Base-by-base conservation (phyloP, 1,284 basidiomycete genomes). In the Boletus austroedulis region DNA sequence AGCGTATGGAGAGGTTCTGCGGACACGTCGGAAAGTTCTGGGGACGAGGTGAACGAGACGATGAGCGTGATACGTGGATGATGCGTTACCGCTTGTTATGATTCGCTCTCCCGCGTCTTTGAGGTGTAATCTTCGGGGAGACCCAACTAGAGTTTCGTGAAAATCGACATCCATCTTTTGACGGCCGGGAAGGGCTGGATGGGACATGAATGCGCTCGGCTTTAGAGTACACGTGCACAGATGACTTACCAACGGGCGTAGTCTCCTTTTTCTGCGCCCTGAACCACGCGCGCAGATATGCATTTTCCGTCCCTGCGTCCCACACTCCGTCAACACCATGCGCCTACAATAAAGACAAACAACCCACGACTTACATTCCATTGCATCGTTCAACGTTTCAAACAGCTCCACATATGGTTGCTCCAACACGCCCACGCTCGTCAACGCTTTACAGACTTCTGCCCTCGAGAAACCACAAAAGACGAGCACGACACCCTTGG, bases 381-480 rank as follows among this genome's bases (percentile, higher is more conserved):
- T 83, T 0, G 95, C 95, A 70, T 98, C 93, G 68, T 92, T 95
- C 64, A 96, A 80, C 9, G 82, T 87, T 55, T 80, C 81, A 70
- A 98, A 97, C 17, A 95, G 76, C 74, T 97, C 94, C 5, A 95
- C 92, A 1, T 83, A 82, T 0, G 85, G 82, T 57, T 86, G 81
- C 38, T 84, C 86, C 73, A 97, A 84, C 1, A 98, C 79, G 5
- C 84, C 89, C 1, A 93, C 90, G 50, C 80, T 88, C 50, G 80
- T 75, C 56, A 98, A 71, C 0, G 94, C 90, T 40, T 83, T 82
- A 0, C 86, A 87, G 1, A 94, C 82, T 0, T 81, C 68, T 0
- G 85, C 85, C 9, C 87, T 59, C 5, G 76, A 70, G 47, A 92
- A 85, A 0, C 97, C 96, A 71, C 95, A 98, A 60, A 98, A 84